These are phyloP conservation scores for Chloropicon primus DNA, from an alignment of 139 green algal species.

Conservation along the genomic window DNA sequence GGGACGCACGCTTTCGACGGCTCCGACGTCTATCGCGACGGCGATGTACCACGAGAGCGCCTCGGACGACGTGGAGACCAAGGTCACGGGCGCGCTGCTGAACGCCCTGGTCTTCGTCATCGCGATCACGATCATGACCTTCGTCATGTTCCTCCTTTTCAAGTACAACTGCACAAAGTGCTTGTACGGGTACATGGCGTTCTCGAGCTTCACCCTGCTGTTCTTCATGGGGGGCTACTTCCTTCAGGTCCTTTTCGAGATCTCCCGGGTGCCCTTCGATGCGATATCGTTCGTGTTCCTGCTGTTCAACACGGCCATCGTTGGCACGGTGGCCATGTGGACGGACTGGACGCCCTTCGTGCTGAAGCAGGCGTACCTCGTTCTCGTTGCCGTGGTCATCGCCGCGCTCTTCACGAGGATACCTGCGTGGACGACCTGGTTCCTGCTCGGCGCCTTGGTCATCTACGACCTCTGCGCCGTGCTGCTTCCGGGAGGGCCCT, in stretches of 20 bases:
- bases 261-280: not conserved
- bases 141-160: conserved; percentile 78
- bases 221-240: not conserved
- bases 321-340: conserved; percentile 69
- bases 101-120: conserved; percentile 85
- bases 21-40: conserved; percentile 32
- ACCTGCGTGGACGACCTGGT: conserved; percentile 92
- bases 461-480: conserved; percentile 92
- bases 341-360: conserved; percentile 71
- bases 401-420: conserved; percentile 93
- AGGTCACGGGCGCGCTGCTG: conserved; percentile 67
- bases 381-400: conserved; percentile 62
- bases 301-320: conserved; percentile 16
- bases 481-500: conserved; percentile 68
- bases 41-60: conserved; percentile 18
- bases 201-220: not conserved
- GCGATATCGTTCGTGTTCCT: not conserved
- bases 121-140: conserved; percentile 73
- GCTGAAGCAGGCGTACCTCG: conserved; percentile 75
- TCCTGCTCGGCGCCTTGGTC: conserved; percentile 81
- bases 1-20: conserved; percentile 47
- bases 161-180: conserved; percentile 47
- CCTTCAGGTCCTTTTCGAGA: not conserved
- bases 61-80: conserved; percentile 51
- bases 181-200: not conserved